Evolutionary conservation across 108 stramenopile genomes (phyloP).

Genomic region (Asterionellopsis glacialis): DNA sequence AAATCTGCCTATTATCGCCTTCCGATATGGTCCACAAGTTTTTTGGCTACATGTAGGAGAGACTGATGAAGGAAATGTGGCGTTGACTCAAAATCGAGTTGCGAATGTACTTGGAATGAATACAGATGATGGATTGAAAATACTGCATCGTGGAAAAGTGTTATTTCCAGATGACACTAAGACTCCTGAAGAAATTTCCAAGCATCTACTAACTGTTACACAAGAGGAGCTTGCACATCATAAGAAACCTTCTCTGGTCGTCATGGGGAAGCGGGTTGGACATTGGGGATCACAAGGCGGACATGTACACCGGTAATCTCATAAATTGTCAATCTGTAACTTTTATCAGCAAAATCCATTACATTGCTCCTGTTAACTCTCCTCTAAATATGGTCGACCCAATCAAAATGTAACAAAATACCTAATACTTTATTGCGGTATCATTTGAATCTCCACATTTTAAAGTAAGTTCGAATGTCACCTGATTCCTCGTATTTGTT

Average conservation of each 20-base stretch:
- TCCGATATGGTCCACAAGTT: background rate
- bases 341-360: too few species aligned
- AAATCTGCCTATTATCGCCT: background rate
- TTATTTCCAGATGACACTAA: slow-evolving; percentile 2
- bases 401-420: too few species aligned
- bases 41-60: background rate
- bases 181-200: background rate
- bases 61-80: background rate
- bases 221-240: background rate
- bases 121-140: background rate
- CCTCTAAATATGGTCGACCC: too few species aligned
- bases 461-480: too few species aligned
- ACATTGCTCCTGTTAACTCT: too few species aligned
- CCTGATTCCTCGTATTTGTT: too few species aligned
- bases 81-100: background rate
- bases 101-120: background rate
- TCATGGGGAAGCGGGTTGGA: slow-evolving; percentile 1
- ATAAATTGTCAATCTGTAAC: too few species aligned
- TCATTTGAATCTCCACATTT: too few species aligned
- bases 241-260: slow-evolving; percentile 1
- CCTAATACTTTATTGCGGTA: too few species aligned
- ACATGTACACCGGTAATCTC: slow-evolving; percentile 4
- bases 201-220: background rate
- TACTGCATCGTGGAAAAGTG: slow-evolving; percentile 3
- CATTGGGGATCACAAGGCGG: slow-evolving; percentile 4